Evolutionary conservation across 257 asterid genomes (phyloP).

Genomic region (Solanum pinnatisectum): DNA sequence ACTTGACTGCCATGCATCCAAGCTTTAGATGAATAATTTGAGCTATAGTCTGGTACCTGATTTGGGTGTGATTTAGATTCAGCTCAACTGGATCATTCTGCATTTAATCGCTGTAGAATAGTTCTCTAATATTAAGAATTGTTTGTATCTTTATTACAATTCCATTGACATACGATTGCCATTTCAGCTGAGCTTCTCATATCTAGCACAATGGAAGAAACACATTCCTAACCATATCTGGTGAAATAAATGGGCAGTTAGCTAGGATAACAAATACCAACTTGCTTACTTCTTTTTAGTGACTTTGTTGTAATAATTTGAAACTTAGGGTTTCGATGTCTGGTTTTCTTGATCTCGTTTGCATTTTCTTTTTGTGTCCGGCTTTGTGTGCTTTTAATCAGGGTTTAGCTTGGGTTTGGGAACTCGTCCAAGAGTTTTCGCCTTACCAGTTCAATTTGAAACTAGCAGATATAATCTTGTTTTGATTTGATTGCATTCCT

Average conservation of each 20-base stretch:
- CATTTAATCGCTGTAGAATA: neutral
- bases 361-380: neutral
- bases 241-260: neutral
- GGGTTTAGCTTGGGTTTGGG: neutral
- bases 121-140: neutral
- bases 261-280: neutral
- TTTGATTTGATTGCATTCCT: neutral
- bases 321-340: neutral
- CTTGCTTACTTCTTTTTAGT: neutral
- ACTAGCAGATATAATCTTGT: neutral
- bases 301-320: neutral
- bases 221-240: neutral
- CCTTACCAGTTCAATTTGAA: neutral
- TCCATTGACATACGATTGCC: neutral
- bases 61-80: neutral
- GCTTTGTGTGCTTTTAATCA: neutral
- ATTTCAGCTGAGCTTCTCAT: neutral
- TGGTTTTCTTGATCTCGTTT: neutral
- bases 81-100: neutral
- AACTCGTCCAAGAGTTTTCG: neutral
- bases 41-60: neutral
- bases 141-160: neutral
- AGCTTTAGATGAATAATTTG: neutral
- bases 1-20: neutral
- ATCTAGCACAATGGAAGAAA: neutral